Evolutionary conservation across 1,284 basidiomycete genomes (phyloP).

Genomic region (Ustanciosporium gigantosporum): DNA sequence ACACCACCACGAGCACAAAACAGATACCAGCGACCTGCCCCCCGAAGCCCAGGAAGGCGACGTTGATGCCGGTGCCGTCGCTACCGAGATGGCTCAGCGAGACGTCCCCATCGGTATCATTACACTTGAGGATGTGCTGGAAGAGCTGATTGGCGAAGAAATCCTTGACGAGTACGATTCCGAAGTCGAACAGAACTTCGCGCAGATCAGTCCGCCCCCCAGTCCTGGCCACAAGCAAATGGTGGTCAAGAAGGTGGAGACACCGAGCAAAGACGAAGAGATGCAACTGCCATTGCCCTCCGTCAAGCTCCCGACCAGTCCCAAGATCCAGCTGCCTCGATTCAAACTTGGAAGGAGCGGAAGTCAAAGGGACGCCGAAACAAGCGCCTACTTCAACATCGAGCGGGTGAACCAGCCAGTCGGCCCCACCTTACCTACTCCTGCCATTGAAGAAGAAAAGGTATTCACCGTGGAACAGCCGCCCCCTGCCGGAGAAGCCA

Average conservation of each 20-base stretch:
- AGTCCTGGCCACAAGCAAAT: slow-evolving; percentile 41
- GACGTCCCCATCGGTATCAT: slow-evolving; percentile 80
- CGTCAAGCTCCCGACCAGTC: slow-evolving; percentile 25
- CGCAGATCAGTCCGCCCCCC: slow-evolving; percentile 43
- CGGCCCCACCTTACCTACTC: not conserved
- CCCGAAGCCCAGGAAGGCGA: slow-evolving; percentile 71
- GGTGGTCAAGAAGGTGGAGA: slow-evolving; percentile 24
- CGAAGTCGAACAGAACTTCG: slow-evolving; percentile 51
- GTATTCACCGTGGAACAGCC: not conserved
- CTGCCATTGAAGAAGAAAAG: not conserved
- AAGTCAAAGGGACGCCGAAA: slow-evolving; percentile 8
- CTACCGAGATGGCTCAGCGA: slow-evolving; percentile 36
- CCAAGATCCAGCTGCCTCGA: slow-evolving; percentile 31
- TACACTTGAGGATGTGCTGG: slow-evolving; percentile 87
- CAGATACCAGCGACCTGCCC: slow-evolving; percentile 21
- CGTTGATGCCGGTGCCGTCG: slow-evolving; percentile 33
- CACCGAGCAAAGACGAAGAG: slow-evolving; percentile 16
- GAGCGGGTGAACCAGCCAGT: not conserved
- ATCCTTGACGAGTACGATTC: slow-evolving; percentile 58
- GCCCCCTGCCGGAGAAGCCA: not conserved
- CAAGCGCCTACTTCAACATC: not conserved
- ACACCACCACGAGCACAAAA: slow-evolving; percentile 75
- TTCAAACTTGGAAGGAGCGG: slow-evolving; percentile 29
- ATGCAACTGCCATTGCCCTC: slow-evolving; percentile 20
- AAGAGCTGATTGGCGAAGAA: slow-evolving; percentile 65